Evolutionary conservation across 192 early-diverging fungal genomes (phyloP), one percentile per base, ranked within the genome.

Genomic region (Dimargaris cristalligena): DNA sequence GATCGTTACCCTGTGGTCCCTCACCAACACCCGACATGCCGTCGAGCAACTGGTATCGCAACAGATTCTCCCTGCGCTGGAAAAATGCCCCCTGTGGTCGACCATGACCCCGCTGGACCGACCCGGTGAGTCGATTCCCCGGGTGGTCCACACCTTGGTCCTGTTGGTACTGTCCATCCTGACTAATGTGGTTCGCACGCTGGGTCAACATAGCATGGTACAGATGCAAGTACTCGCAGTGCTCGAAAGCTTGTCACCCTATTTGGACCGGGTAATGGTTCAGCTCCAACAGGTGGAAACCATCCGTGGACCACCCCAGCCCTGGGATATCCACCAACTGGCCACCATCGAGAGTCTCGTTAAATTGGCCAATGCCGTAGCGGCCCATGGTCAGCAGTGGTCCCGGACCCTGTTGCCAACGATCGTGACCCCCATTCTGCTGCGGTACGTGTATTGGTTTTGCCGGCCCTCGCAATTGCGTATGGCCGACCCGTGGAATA

Each of bases 291-390:
- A 33, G 31, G 31, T 32, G 31, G 34, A 56, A 20, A 20, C 23
- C 2, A n/a, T n/a, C n/a, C n/a, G n/a, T n/a, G n/a, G n/a, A n/a
- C 34, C 16, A 16, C 16, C 32, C 13, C 28, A 13, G 20, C 54
- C 32, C 34, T 56, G 54, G 54, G 16, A 11, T 9, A 1, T 56
- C 20, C 18, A 11, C 4, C 29, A 56, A 34, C 23, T 56, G 54
- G 54, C 54, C 4, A 33, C 31, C 31, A 33, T 56, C 29, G 54
- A 56, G n/a, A 33, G 54, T 4, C 16, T 56, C 18, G 54, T 56
- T 9, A 3, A 34, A 25, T 31, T 54, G 26, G 52, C 29, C 3
- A n/a, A 13, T 3, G 52, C 52, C 3, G 52, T 30, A 3, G 52
- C 30, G 11, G 16, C 52, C 26, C 52, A 54, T 34, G 52, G 18